Conservation (phyloP, 495 filamentous ascomycete genomes). For the Tuber calosporum region DNA sequence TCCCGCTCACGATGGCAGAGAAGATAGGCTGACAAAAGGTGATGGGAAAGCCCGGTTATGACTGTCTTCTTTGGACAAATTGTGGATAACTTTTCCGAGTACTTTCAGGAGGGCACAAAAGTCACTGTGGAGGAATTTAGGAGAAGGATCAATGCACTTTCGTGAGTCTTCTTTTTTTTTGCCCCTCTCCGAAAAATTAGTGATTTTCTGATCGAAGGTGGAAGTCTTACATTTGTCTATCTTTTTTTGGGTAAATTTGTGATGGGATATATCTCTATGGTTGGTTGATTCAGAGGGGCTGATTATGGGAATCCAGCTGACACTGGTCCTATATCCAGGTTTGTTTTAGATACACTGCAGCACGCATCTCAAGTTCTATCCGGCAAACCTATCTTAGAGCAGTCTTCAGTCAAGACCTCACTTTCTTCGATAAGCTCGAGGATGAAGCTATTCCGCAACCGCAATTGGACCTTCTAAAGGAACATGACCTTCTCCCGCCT, state of each 20-base stretch:
- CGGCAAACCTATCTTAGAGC: constrained; percentile 49
- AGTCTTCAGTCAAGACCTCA: constrained; percentile 50
- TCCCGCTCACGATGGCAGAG: not conserved
- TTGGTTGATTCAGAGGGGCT: not conserved
- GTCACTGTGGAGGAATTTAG: constrained; percentile 33
- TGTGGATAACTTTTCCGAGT: constrained; percentile 19
- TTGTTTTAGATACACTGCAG: constrained; percentile 50
- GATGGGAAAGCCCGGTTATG: constrained; percentile 34
- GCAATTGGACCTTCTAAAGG: not conserved
- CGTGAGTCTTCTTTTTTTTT: constrained; percentile 7
- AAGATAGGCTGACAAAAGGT: not conserved
- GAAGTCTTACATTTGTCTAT: constrained; percentile 49
- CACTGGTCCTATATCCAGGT: constrained; percentile 36
- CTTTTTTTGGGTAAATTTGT: constrained; percentile 55
- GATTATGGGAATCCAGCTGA: constrained; percentile 24
- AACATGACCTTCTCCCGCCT: constrained; percentile 7
- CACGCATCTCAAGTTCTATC: constrained; percentile 53
- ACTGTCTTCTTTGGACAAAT: constrained; percentile 41
- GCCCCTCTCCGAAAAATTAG: not conserved
- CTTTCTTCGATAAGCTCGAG: constrained; percentile 47
- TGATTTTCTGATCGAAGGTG: not conserved
- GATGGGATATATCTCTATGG: constrained; percentile 53
- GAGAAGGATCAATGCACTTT: constrained; percentile 32
- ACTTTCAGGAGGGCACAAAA: constrained; percentile 17
- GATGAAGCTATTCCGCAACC: constrained; percentile 9